A percentile compares a stretch with the other conserved stretches of the same genome.
phyloP scores from a whole-genome alignment of 1,284 basidiomycete species.

The Papiliotrema fonsecae region DNA sequence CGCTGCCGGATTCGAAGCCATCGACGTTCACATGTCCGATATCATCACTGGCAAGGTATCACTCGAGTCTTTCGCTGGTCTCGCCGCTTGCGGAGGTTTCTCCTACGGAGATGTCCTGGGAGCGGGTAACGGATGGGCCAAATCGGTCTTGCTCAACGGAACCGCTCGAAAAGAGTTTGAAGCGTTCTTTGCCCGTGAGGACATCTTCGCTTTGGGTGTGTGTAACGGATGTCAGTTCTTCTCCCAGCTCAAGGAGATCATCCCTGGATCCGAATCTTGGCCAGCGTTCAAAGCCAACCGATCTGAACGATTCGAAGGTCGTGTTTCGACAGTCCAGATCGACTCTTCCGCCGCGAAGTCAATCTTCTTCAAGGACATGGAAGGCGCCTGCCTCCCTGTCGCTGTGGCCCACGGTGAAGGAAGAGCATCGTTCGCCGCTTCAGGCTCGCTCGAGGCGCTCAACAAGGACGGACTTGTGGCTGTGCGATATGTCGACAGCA shows the following conservation, averaged over 20 bases:
- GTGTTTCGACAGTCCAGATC: constrained; percentile 76
- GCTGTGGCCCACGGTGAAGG: constrained; percentile 97
- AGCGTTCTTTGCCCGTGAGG: constrained; percentile 70
- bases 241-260: constrained; percentile 75
- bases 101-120: constrained; percentile 98
- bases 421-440: constrained; percentile 63
- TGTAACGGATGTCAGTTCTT: constrained; percentile 99
- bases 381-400: constrained; percentile 78
- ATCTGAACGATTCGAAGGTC: constrained; percentile 85
- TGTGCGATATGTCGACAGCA: constrained; percentile 70
- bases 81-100: constrained; percentile 96
- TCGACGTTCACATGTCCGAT: constrained; percentile 99
- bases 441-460: constrained; percentile 51
- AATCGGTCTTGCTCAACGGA: constrained; percentile 79
- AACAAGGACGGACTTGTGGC: constrained; percentile 58
- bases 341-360: constrained; percentile 56
- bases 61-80: constrained; percentile 69
- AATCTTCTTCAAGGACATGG: constrained; percentile 86
- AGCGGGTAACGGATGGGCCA: constrained; percentile 96
- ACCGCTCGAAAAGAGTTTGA: constrained; percentile 69
- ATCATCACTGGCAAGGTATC: constrained; percentile 68
- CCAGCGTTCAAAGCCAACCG: constrained; percentile 86
- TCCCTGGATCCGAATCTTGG: constrained; percentile 82
- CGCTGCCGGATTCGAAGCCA: constrained; percentile 84
- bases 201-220: constrained; percentile 87